phyloP scores from a whole-genome alignment of 306 rosid species.

The Pyrus bretschneideri region DNA sequence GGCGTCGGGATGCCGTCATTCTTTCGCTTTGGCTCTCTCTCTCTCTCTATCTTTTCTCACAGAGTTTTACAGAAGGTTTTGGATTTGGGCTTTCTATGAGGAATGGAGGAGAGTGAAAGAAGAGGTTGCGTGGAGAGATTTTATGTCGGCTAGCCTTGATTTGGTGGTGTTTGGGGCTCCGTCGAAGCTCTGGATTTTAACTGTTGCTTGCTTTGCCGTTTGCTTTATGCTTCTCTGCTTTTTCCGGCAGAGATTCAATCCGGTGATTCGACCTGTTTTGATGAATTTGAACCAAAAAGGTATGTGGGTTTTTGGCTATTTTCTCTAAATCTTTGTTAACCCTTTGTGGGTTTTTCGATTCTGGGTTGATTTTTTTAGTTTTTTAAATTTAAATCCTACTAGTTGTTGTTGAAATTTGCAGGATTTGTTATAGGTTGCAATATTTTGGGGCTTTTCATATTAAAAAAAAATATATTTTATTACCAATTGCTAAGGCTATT shows the following conservation, averaged over 20 bases:
- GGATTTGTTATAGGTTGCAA: constrained; percentile 65
- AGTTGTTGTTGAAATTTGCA: constrained; percentile 18
- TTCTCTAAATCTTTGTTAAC: background rate
- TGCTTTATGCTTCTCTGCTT: constrained; percentile 35
- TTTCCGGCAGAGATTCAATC: constrained; percentile 30
- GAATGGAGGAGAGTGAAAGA: constrained; percentile 5
- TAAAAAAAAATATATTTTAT: constrained; percentile 10
- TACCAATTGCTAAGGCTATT: too few relatives aligned
- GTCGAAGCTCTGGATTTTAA: constrained; percentile 47
- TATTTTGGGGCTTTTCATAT: constrained; percentile 60
- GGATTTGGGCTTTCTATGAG: constrained; percentile 4
- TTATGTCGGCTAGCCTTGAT: constrained; percentile 80
- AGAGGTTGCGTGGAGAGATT: constrained; percentile 34
- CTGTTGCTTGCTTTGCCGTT: background rate
- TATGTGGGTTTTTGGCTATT: constrained; percentile 1
- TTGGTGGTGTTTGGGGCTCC: constrained; percentile 60
- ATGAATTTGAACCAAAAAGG: constrained; percentile 89
- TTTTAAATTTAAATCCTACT: background rate
- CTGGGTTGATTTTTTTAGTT: background rate
- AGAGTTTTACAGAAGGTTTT: background rate
- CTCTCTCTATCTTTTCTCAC: background rate
- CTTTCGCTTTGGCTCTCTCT: background rate
- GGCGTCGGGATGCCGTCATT: too few relatives aligned
- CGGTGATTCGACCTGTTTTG: constrained; percentile 37
- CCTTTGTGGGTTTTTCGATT: background rate